phyloP scores from a whole-genome alignment of 1,284 basidiomycete species.

The Spongiforma sp. region DNA sequence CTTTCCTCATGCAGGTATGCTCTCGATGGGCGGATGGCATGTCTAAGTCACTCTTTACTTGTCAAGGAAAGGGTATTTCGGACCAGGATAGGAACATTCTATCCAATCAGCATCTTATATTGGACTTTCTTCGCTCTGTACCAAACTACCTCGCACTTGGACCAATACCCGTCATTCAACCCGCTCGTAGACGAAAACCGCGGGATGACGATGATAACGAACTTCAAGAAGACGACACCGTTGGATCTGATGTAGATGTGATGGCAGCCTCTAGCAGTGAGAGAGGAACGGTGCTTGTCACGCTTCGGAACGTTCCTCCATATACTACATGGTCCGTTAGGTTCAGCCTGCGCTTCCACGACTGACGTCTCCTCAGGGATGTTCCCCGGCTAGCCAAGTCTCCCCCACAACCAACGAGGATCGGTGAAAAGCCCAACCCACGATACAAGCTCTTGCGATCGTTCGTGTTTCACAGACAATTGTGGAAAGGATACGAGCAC shows the following conservation, averaged over 20 bases:
- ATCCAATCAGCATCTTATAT: constrained; percentile 88
- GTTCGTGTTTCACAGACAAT: constrained; percentile 76
- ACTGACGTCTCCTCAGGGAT: constrained; percentile 56
- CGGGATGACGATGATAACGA: constrained; percentile 43
- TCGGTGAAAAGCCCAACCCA: constrained; percentile 59
- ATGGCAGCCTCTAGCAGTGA: constrained; percentile 8
- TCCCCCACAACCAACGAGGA: constrained; percentile 54
- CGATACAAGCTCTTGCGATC: constrained; percentile 79
- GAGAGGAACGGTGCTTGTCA: constrained; percentile 82
- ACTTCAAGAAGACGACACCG: constrained; percentile 31
- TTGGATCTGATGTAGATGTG: constrained; percentile 32
- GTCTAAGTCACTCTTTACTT: constrained; percentile 10
- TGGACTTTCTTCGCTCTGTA: constrained; percentile 84
- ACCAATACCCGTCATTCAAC: constrained; percentile 49
- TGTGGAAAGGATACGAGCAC: constrained; percentile 90
- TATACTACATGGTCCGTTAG: constrained; percentile 84
- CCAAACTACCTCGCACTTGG: constrained; percentile 68
- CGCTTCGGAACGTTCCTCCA: constrained; percentile 85
- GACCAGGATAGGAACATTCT: constrained; percentile 95
- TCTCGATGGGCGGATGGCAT: not conserved
- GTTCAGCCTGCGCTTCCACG: constrained; percentile 1
- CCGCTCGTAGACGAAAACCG: constrained; percentile 50
- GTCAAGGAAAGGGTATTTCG: constrained; percentile 86
- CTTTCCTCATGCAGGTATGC: constrained; percentile 91
- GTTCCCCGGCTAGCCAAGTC: constrained; percentile 81